phyloP scores from a whole-genome alignment of 2,329 filamentous ascomycete species.

The Diplodia seriata region DNA sequence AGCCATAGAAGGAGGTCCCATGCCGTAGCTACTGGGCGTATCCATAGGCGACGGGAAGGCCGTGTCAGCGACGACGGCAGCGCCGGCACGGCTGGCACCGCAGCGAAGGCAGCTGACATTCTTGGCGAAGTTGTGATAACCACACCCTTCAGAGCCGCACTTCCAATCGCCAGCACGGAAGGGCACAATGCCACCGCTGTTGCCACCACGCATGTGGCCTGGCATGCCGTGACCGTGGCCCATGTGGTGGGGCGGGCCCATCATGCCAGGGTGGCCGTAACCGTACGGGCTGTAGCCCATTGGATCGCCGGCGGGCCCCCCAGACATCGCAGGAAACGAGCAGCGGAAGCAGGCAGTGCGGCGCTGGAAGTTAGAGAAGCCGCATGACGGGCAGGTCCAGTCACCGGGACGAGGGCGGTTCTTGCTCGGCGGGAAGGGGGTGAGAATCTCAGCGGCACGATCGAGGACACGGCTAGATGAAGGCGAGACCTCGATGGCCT shows the following conservation, averaged over 20 bases:
- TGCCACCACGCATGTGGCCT: constrained; percentile 72
- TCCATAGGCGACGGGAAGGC: constrained; percentile 93
- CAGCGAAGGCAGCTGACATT: constrained; percentile 98
- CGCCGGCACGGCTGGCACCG: constrained; percentile 90
- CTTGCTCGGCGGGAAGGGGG: constrained; percentile 97
- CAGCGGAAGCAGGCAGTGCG: constrained; percentile 98
- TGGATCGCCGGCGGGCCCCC: constrained; percentile 73
- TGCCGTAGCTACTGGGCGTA: constrained; percentile 78
- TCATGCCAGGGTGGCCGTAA: constrained; percentile 67
- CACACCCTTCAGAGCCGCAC: constrained; percentile 95
- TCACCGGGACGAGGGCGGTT: constrained; percentile 96
- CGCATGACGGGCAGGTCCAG: constrained; percentile 98
- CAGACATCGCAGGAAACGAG: constrained; percentile 94
- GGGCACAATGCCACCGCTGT: constrained; percentile 81
- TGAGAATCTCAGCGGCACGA: constrained; percentile 92
- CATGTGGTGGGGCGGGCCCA: constrained; percentile 71
- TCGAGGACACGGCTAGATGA: constrained; percentile 97
- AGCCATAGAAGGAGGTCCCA: constrained; percentile 86
- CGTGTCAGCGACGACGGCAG: constrained; percentile 92
- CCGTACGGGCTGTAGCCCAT: constrained; percentile 65
- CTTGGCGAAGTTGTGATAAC: constrained; percentile 99
- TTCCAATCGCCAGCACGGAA: constrained; percentile 99
- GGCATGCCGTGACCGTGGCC: constrained; percentile 62
- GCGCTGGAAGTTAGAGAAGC: constrained; percentile 99
- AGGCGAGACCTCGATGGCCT: constrained; percentile 97